Base-by-base conservation (phyloP, 345 rosid genomes). In the Eucalyptus shirleyi region DNA sequence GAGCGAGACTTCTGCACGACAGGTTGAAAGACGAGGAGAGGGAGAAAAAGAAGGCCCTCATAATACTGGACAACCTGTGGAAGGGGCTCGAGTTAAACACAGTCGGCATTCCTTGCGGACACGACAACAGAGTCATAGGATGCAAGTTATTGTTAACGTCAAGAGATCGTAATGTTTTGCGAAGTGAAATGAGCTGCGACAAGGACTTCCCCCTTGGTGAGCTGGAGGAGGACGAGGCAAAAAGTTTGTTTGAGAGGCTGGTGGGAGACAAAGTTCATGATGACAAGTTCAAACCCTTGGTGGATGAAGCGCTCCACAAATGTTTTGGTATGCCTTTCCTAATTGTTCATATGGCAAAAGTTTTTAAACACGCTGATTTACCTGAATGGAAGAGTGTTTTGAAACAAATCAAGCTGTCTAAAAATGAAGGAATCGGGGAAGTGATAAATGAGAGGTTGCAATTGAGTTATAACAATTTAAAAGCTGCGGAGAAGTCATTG, bases 331-430 rank as follows among this genome's bases (percentile, higher is more conserved):
- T 62, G 34, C 72, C 72, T 1, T 62, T 30, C 0, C 19, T 62
- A 14, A 30, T 62, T 13, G 1, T 34, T 6, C 2, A 0, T n/a
- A 28, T 28, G 32, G 69, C 32, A 0, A 28, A 28, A 4, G 0
- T 0, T 30, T 2, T 30, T 0, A 30, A 2, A 1, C 0, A 14
- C 2, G 19, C 72, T 6, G 1, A 2, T 14, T 30, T 14, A 0
- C 7, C 4, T 30, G 4, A 45, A 45, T 45, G 47, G 0, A 2
- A 1, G 4, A 1, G 3, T 9, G 11, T 1, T 45, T 45, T 45
- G 1, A 45, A 9, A 2, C 47, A 45, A 45, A 44, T 2, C 1
- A 2, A 44, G 9, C 0, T 1, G 47, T 9, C 3, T 45, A 45
- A 3, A 9, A 45, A 45, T 1, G 2, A 45, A 45, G 11, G 47